Percentiles rank a stretch among this genome's conserved stretches.
phyloP scores from a whole-genome alignment of 106 monocot genomes.

The Platanthera guangdongensis region DNA sequence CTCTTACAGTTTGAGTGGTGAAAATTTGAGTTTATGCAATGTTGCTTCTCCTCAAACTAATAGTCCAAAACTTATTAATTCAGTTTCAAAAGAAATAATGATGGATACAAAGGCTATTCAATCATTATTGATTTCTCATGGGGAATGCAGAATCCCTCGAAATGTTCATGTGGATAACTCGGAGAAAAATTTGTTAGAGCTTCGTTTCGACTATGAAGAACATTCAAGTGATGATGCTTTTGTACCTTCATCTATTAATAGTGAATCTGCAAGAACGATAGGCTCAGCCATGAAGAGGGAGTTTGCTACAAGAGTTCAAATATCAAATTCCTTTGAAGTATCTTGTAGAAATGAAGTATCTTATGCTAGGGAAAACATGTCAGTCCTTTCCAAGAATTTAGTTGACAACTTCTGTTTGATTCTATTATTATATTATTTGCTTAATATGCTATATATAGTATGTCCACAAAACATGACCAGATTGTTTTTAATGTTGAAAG shows the following conservation, averaged over 20 bases:
- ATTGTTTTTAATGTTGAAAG: conserved; percentile 24
- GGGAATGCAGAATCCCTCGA: not conserved
- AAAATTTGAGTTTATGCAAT: conserved; percentile 1
- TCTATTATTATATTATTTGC: not conserved
- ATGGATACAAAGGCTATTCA: not conserved
- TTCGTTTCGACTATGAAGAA: conserved; percentile 16
- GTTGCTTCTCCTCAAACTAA: not conserved
- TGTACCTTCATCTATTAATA: not conserved
- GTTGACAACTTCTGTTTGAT: not conserved
- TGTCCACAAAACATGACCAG: conserved; percentile 29
- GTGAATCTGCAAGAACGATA: conserved; percentile 15
- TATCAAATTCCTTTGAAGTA: conserved; percentile 29
- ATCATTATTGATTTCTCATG: conserved; percentile 6
- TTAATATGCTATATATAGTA: not conserved
- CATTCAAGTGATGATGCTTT: conserved; percentile 16
- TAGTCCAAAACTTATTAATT: not conserved
- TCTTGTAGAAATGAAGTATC: conserved; percentile 29
- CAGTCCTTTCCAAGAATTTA: not conserved
- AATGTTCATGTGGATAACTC: conserved; percentile 10
- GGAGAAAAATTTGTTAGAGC: conserved; percentile 15
- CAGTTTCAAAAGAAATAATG: not conserved
- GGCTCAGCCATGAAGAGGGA: conserved; percentile 25
- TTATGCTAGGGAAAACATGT: conserved; percentile 49
- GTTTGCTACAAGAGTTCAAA: conserved; percentile 27
- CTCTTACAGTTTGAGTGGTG: not conserved